Conservation (phyloP, 441 rosid genomes). For the Adansonia gregorii region DNA sequence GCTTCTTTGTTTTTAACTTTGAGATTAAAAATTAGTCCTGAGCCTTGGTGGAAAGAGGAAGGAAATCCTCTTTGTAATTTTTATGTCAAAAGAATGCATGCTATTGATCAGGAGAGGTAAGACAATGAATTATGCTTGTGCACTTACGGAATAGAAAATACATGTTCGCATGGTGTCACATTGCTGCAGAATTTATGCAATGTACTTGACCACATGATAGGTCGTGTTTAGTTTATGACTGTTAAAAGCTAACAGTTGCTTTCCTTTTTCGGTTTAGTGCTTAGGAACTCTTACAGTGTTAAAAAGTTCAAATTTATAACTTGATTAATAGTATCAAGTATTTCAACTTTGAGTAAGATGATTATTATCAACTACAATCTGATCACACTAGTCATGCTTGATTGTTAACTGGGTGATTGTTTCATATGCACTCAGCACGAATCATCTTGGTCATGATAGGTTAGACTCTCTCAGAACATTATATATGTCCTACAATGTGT, state of each 20-base stretch:
- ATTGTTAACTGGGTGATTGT: background rate
- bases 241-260: background rate
- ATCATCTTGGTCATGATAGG: background rate
- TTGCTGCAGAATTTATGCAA: background rate
- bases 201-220: slow-evolving; percentile 1
- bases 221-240: background rate
- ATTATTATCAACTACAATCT: slow-evolving; percentile 9
- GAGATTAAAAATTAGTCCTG: background rate
- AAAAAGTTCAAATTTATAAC: background rate
- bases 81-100: slow-evolving; percentile 6
- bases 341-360: background rate
- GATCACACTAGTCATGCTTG: background rate
- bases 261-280: slow-evolving; percentile 15
- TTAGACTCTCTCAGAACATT: background rate
- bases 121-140: background rate
- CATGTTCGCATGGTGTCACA: background rate
- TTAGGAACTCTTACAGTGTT: background rate
- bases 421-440: background rate
- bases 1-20: slow-evolving; percentile 17
- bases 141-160: background rate
- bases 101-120: background rate
- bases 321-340: slow-evolving; percentile 4
- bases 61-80: slow-evolving; percentile 4
- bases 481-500: background rate
- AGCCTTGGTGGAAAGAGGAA: slow-evolving; percentile 13